Base-by-base conservation (phyloP, 75 land plant genomes). In the Larix kaempferi region DNA sequence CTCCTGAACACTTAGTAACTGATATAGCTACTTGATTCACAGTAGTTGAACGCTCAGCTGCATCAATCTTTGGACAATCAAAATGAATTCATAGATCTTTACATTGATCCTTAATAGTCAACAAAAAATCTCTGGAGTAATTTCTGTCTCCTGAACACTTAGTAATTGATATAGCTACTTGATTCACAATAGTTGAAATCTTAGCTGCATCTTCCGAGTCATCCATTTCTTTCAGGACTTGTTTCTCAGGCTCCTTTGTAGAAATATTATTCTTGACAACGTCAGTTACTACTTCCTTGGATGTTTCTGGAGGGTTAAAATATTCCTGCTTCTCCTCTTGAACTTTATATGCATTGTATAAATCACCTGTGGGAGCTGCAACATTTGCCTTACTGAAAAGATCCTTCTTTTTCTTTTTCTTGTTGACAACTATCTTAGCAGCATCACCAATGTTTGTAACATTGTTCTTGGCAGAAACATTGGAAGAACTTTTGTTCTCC, bases 141-240 rank as follows among this genome's bases (percentile, higher is more conserved):
- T 86, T 97, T 69, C 90, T 85, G 49, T 8, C 72, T 39, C 72
- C 72, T 39, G 72, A 69, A 19, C 71, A 16, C 21, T 67, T 10
- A 39, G 11, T 39, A 3, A 69, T 11, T 69, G 52, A 17, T n/a
- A 3, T 1, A 39, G 17, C 49, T 69, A 69, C 72, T 21, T 69
- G 72, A 41, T 69, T 2, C 25, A 69, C 8, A n/a, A 95, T 91
- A 52, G 91, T 86, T 25, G 94, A 84, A 17, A 92, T 85, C 55
- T 94, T 95, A 52, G 91, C 98, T 52, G 95, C 98, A 86, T 94
- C 98, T 83, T 97, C 99, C 99, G 95, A 97, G 74, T 97, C 91
- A 82, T 97, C 99, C 37, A 91, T 57, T 76, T 97, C 98, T 58
- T 78, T 84, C 54, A 89, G 89, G 35, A 59, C 73, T 17, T 77